Percentiles rank a stretch among this genome's conserved stretches.
Conservation (phyloP, 1,284 basidiomycete genomes). For the Anthracocystis panici-leucophaei region DNA sequence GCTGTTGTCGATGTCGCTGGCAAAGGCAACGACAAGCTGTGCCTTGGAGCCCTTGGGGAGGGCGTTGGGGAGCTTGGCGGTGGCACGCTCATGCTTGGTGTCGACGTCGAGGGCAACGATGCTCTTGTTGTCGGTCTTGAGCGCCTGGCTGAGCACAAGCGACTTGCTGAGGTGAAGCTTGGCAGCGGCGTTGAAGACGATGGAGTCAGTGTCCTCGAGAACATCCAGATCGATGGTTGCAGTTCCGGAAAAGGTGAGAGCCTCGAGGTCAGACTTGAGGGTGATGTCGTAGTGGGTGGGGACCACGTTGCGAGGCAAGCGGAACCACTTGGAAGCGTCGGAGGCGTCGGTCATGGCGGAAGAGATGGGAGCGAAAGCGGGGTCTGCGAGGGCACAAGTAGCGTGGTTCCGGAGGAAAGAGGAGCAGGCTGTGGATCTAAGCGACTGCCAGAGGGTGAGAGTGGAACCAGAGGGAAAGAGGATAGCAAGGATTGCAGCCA, state of each 20-base stretch:
- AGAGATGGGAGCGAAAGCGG: slow-evolving; percentile 38
- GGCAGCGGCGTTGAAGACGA: slow-evolving; percentile 72
- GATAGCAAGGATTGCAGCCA: slow-evolving; percentile 24
- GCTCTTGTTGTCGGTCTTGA: slow-evolving; percentile 75
- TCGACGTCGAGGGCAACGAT: slow-evolving; percentile 72
- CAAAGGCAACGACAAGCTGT: slow-evolving; percentile 59
- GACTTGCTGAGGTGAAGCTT: slow-evolving; percentile 79
- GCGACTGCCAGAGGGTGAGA: slow-evolving; percentile 21
- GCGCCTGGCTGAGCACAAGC: slow-evolving; percentile 76
- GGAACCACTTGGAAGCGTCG: slow-evolving; percentile 72
- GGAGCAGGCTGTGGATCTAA: slow-evolving; percentile 24
- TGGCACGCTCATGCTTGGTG: slow-evolving; percentile 60
- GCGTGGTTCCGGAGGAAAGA: slow-evolving; percentile 33
- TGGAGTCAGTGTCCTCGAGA: slow-evolving; percentile 74
- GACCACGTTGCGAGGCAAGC: slow-evolving; percentile 80
- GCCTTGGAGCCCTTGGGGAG: slow-evolving; percentile 63
- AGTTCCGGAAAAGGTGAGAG: slow-evolving; percentile 80
- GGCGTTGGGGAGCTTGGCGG: slow-evolving; percentile 54
- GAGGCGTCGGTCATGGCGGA: slow-evolving; percentile 51
- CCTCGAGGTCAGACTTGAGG: slow-evolving; percentile 82
- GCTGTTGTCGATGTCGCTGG: slow-evolving; percentile 60
- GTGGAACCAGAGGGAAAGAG: slow-evolving; percentile 3
- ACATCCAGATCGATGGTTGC: slow-evolving; percentile 84
- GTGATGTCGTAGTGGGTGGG: slow-evolving; percentile 85
- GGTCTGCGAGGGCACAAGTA: slow-evolving; percentile 40